Evolutionary conservation across 371 early-diverging fungal genomes (phyloP).

Genomic region (Mucor mucedo): DNA sequence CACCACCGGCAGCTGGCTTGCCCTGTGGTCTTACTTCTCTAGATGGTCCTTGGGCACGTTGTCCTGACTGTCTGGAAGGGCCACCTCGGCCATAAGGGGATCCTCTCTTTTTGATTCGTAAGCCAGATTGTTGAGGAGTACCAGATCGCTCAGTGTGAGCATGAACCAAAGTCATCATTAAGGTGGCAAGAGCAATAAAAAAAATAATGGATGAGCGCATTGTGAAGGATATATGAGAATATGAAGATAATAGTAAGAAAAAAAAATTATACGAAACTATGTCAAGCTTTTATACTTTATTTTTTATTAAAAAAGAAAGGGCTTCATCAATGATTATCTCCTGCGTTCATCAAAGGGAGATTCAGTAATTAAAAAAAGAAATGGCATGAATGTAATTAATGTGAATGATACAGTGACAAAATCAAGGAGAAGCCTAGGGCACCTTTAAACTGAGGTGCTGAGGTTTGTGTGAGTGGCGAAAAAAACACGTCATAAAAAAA

Average conservation of each 20-base stretch:
- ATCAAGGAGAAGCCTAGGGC: too few species aligned
- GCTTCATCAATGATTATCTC: not conserved
- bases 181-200: not conserved
- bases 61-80: too few species aligned
- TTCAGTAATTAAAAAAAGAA: too few species aligned
- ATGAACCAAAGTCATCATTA: not conserved
- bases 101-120: not conserved
- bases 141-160: not conserved
- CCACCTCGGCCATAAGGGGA: not conserved
- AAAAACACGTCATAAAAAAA: too few species aligned
- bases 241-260: not conserved
- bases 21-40: too few species aligned
- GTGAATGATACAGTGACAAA: too few species aligned
- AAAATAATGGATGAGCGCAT: conserved; percentile 1
- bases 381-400: too few species aligned
- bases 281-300: not conserved
- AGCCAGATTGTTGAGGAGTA: not conserved
- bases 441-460: too few species aligned
- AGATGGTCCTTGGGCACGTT: too few species aligned
- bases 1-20: not conserved
- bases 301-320: not conserved
- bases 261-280: not conserved
- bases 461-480: too few species aligned
- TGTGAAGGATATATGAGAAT: not conserved
- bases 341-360: too few species aligned